Evolutionary conservation across 176 grass and related monocot genomes (phyloP), one percentile per base, ranked within the genome.

Genomic region (Otatea glauca): DNA sequence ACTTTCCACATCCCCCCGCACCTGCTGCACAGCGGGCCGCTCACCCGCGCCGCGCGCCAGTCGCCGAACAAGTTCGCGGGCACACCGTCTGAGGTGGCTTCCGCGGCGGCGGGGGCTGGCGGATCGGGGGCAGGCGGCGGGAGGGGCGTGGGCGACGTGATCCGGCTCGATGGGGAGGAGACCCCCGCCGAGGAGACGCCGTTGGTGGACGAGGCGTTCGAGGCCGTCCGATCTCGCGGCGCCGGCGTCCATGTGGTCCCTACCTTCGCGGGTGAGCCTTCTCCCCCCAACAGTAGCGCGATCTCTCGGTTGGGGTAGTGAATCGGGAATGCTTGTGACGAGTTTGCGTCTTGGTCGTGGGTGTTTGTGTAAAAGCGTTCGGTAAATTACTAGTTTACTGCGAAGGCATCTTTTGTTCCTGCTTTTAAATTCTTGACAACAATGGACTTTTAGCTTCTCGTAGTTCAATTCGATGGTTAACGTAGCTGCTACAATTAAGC

Each of bases 11-110:
- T 88, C 72, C 85, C 86, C 29, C 83, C 85, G 29, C 87, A 92
- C 82, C 81, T 93, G 74, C 81, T 89, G n/a, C 91, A 99, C 84
- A 94, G 90, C 76, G 97, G 96, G 17, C 96, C 96, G 44, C 89
- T 91, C 63, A 99, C 96, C 70, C 91, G 96, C 61, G 96, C 96
- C 45, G 88, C 93, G 9, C 93, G 96, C 75, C 96, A 96, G 61
- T 96, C 93, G 74, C 97, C 97, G 50, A 85, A 78, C 89, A 99
- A 94, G 88, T 81, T 92, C 65, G 66, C 69, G 85, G 70, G 51
- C 59, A 55, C 82, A 54, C 38, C 23, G 83, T 25, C 16, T 21
- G 74, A 60, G 68, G 77, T 29, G 88, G 86, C 79, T 14, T 21
- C 75, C 62, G 90, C 73, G 42, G 49, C 75, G 50, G 35, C 41